These are phyloP conservation scores for Hordeum vulgare DNA, from an alignment of 176 grass and related monocot species.

Conservation along the genomic window DNA sequence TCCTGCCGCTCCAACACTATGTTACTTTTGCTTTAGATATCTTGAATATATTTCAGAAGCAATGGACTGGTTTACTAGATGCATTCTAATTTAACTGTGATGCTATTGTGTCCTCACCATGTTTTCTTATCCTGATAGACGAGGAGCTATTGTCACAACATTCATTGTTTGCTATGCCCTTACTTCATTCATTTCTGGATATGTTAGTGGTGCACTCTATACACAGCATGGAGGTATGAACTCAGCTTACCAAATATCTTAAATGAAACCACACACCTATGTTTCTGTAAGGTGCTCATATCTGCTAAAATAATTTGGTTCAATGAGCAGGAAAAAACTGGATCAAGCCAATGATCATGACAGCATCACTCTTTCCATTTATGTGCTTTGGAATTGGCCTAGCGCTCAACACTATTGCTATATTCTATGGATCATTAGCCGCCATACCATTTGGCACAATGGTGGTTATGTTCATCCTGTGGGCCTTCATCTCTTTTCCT, in stretches of 20 bases:
- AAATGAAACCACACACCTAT: neutral
- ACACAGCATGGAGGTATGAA: conserved; percentile 74
- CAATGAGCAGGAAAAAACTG: conserved; percentile 69
- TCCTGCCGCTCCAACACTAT: neutral
- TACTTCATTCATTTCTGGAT: conserved; percentile 95
- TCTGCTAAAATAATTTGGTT: conserved; percentile 10
- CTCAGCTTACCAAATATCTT: conserved; percentile 10
- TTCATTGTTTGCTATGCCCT: conserved; percentile 97
- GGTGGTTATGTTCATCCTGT: conserved; percentile 79
- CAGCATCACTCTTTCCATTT: conserved; percentile 88
- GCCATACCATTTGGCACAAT: conserved; percentile 96
- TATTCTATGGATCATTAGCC: conserved; percentile 89
- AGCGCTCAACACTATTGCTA: conserved; percentile 81
- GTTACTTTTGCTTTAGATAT: neutral
- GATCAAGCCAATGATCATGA: conserved; percentile 81
- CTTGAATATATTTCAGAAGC: neutral
- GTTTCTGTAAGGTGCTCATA: neutral
- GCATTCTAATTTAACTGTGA: conserved; percentile 20
- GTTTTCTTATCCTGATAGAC: conserved; percentile 37
- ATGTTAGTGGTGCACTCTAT: conserved; percentile 68
- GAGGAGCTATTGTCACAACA: conserved; percentile 85
- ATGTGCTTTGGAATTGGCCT: conserved; percentile 94
- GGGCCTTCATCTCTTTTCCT: conserved; percentile 95
- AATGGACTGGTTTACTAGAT: neutral
- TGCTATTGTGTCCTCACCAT: neutral